Evolutionary conservation across 1,284 basidiomycete genomes (phyloP), one percentile per base, ranked within the genome.

Genomic region (Ganoderma lucidum): DNA sequence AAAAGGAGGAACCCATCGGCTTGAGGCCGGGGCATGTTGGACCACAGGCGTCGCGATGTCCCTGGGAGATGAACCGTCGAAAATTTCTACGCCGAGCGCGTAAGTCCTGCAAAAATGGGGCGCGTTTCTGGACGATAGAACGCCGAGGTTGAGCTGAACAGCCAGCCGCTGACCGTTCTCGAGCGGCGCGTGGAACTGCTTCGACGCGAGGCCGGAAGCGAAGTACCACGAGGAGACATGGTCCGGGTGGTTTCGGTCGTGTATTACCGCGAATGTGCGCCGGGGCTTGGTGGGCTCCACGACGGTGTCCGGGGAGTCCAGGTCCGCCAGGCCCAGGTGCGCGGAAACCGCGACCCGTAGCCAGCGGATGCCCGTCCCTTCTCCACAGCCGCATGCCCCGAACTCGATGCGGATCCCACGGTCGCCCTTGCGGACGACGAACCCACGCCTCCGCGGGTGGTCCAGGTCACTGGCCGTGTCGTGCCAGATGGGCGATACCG

Each of bases 141-240:
- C 59, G 12, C 63, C 53, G 4, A 68, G 62, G 8, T 53, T 68
- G 32, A 68, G 63, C 32, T 68, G 67, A 15, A 68, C 48, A 23
- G 41, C 41, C 41, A 48, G 35, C n/a, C n/a, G 8, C 6, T 56
- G 15, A 6, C 53, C 63, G 3, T 53, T 55, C 6, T 15, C 56
- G 35, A 62, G 59, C 2, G 8, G 15, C 8, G 41, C 30, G 32
- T 55, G 51, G 44, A 70, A 70, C 28, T 58, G 64, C 62, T 64
- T 69, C 12, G 68, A 68, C 6, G 68, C 71, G 23, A 63, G 30
- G 1, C 68, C 68, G 14, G 62, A 63, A 6, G 64, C 60, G 44
- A 72, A 72, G 15, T 51, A 63, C 71, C 68, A 72, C 3, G 68
- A 68, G 42, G 56, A 67, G 10, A 72, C 64, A 35, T 72, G 71